Evolutionary conservation across 352 stramenopile species (phyloP), one percentile per base, ranked within the genome.

Genomic region (Lagenidium giganteum): DNA sequence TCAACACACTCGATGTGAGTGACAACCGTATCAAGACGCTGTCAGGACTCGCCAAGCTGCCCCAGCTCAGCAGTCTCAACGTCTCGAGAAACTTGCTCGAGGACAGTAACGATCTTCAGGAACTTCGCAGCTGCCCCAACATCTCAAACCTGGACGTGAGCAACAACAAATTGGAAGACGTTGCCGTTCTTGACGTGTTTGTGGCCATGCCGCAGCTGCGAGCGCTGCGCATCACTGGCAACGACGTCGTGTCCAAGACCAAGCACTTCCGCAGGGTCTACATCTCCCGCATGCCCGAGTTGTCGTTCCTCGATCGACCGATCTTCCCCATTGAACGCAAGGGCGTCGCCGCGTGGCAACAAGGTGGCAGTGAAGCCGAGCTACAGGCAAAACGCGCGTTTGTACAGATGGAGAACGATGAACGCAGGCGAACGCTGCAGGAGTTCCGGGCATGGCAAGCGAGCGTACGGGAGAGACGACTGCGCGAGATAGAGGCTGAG

Each of bases 271-370:
- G 93, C 37, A 98, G 98, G 58, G 81, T 79, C 14, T 80, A 96
- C 38, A 82, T 98, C 30, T 77, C 80, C 29, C 63, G 70, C n/a
- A 82, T 96, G 38, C 67, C 66, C 25, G 51, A 73, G 8, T 50
- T 98, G 25, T 72, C 73, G 21, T 97, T 96, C 50, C 70, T 98
- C n/a, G 95, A 98, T 52, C 76, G 93, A 16, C 94, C 95, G 1
- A 83, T 98, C 29, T 97, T 98, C 50, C 88, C 94, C 1, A 67
- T 89, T 14, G 95, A 99, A 47, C 75, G 89, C 18, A 55, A 67
- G 0, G 68, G 66, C 7, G 83, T 95, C 8, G 65, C 65, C 13
- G 95, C 90, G 12, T 98, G 90, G 91, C 45, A 68, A n/a, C 26
- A 51, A 14, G 95, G 92, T 20, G 95, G 95, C 5, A 51, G 61